Base-by-base conservation (phyloP, 768 basidiomycete species). In the Scleroderma bovista region DNA sequence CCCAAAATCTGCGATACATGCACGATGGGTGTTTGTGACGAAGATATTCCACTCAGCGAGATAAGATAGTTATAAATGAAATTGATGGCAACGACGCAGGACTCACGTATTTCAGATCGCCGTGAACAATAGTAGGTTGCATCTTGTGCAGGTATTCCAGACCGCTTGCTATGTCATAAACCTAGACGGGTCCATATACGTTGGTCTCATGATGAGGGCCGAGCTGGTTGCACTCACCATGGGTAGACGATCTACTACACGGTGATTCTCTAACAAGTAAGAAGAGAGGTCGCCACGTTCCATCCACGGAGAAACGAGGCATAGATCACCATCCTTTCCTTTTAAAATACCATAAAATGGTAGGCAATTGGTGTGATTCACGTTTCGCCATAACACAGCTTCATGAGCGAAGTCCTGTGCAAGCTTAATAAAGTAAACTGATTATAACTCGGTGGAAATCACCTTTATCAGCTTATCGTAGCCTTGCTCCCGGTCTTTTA, bases 71-170 rank as follows among this genome's bases (percentile, higher is more conserved):
- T n/a, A n/a, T n/a, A n/a, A n/a, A n/a, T 29, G 10, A 2, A 6
- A 39, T 5, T 26, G 10, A 44, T 1, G 3, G 19, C 15, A 23
- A n/a, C 20, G 16, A 31, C n/a, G 3, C 22, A 37, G 36, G 10
- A 51, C 71, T 53, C 46, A 75, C 75, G 31, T 68, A 68, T 57
- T 74, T 75, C 19, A 75, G 51, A 47, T 75, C 75, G 7, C 75
- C 74, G 17, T 75, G 74, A 11, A 69, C 53, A 15, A 76, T 65
- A 1, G 74, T 72, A 19, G 71, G 71, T 29, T 63, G 48, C 51
- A 66, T 60, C 7, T 59, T 58, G 45, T 76, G 74, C 17, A 75
- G 57, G 50, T 72, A 74, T 33, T 60, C 59, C 6, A 75, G 52
- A 19, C 72, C 75, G 2, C 36, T 53, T 6, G 72, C 72, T 16